Evolutionary conservation across 495 filamentous ascomycete genomes (phyloP), one percentile per base, ranked within the genome.

Genomic region (Endocarpon pusillum): DNA sequence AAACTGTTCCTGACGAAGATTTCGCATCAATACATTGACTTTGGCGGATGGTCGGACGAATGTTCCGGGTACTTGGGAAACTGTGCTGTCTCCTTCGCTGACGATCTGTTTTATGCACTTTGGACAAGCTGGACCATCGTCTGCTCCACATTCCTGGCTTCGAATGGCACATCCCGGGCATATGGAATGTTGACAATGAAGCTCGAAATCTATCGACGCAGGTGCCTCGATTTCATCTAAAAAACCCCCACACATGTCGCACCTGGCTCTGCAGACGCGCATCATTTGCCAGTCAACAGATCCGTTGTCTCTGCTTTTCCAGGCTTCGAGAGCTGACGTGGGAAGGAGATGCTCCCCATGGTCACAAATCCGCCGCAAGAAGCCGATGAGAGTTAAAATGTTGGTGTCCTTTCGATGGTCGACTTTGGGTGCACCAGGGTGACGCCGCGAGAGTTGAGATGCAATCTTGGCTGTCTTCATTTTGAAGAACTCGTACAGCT

Each of bases 331-430:
- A 8, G 42, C 45, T 6, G 35, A 21, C n/a, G 24, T 10, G 9
- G 48, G 42, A 10, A 55, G 36, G 5, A 55, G 22, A 2, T 41
- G 21, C 38, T 49, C 38, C 21, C 51, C 48, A 36, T 49, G 40
- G 29, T 55, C 32, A 36, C 51, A 55, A 9, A 55, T 53, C 20
- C 29, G 33, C 36, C 47, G 39, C 17, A 55, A 35, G 9, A 39
- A 36, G 17, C 35, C 40, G 22, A 54, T 48, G 4, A 54, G 42
- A 7, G 32, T 17, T 16, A 53, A 19, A 32, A 53, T 45, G 29
- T 52, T 54, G 20, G 34, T 31, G 20, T 32, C 37, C 24, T 21
- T 22, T 38, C 22, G 25, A 19, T 4, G 8, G 24, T 16, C 33
- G 17, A 33, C 4, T 16, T 36, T 26, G 19, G 4, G 4, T 9